Evolutionary conservation across 805 yeast species (phyloP).

Genomic region (Wickerhamiella spandovensis): DNA sequence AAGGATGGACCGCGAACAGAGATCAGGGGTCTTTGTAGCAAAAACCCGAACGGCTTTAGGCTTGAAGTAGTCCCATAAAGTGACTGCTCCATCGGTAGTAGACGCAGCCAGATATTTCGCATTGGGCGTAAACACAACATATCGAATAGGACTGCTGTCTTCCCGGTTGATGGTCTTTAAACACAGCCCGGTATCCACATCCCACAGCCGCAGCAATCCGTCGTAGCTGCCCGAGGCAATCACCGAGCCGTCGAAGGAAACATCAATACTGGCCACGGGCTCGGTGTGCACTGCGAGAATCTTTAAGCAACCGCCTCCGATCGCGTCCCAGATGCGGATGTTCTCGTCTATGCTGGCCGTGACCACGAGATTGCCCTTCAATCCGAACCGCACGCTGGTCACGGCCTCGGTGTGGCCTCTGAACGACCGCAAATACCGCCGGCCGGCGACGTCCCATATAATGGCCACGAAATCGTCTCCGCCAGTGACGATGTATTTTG

Average conservation of each 20-base stretch:
- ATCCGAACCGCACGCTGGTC: slow-evolving; percentile 53
- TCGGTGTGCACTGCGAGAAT: slow-evolving; percentile 88
- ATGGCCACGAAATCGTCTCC: slow-evolving; percentile 76
- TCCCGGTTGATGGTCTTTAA: slow-evolving; percentile 68
- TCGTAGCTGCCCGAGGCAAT: slow-evolving; percentile 81
- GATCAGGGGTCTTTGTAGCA: neutral
- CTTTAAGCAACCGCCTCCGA: slow-evolving; percentile 52
- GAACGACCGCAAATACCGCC: slow-evolving; percentile 30
- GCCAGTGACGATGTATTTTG: slow-evolving; percentile 61
- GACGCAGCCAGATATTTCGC: slow-evolving; percentile 67
- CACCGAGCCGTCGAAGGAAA: slow-evolving; percentile 68
- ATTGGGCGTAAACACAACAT: slow-evolving; percentile 64
- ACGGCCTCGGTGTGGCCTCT: slow-evolving; percentile 80
- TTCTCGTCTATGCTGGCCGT: slow-evolving; percentile 87
- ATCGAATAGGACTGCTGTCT: slow-evolving; percentile 44
- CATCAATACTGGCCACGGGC: slow-evolving; percentile 64
- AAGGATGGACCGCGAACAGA: slow-evolving; percentile 1
- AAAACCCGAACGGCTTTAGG: slow-evolving; percentile 58
- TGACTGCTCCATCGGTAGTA: slow-evolving; percentile 62
- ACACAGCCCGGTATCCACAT: slow-evolving; percentile 80
- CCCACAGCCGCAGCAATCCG: slow-evolving; percentile 81
- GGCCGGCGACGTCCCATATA: slow-evolving; percentile 49
- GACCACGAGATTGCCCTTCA: slow-evolving; percentile 63
- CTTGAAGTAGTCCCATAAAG: slow-evolving; percentile 79
- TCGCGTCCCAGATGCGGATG: slow-evolving; percentile 78